Evolutionary conservation across 2,329 filamentous ascomycete species (phyloP).

Genomic region (Hypocrella siamensis): DNA sequence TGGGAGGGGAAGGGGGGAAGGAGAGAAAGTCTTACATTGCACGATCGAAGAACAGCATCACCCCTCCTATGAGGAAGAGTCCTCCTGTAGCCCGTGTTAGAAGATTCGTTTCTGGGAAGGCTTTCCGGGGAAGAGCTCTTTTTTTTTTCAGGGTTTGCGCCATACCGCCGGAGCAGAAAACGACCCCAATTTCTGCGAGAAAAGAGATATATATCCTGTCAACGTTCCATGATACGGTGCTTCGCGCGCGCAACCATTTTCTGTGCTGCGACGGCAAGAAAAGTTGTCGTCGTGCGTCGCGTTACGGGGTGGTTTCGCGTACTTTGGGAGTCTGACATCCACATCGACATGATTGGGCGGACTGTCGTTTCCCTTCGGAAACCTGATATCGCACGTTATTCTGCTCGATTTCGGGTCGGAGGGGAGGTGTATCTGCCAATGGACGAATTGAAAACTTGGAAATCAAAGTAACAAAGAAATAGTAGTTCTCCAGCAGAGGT

Average conservation of each 20-base stretch:
- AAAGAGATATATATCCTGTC: not conserved
- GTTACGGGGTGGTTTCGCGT: conserved; percentile 22
- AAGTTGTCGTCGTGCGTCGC: too few species aligned
- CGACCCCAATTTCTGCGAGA: conserved; percentile 80
- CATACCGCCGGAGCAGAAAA: conserved; percentile 94
- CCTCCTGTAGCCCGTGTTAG: conserved; percentile 43
- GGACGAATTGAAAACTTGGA: too few species aligned
- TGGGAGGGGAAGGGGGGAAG: not conserved
- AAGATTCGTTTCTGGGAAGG: not conserved
- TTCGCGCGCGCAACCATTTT: not conserved
- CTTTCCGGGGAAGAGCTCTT: conserved; percentile 8
- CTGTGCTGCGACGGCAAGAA: conserved; percentile 1
- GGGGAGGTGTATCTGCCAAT: too few species aligned
- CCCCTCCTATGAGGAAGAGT: conserved; percentile 86
- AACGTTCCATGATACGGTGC: too few species aligned
- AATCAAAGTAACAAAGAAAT: too few species aligned
- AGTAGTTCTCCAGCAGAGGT: too few species aligned
- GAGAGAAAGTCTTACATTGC: conserved; percentile 58
- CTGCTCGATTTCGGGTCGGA: too few species aligned
- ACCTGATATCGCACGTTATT: not conserved
- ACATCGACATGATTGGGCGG: conserved; percentile 59
- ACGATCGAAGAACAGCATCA: conserved; percentile 94
- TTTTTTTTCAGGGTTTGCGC: too few species aligned
- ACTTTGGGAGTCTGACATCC: conserved; percentile 94
- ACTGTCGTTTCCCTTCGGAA: not conserved